phyloP scores from a whole-genome alignment of 177 flowering plant genomes.

The Vitis hybrid region DNA sequence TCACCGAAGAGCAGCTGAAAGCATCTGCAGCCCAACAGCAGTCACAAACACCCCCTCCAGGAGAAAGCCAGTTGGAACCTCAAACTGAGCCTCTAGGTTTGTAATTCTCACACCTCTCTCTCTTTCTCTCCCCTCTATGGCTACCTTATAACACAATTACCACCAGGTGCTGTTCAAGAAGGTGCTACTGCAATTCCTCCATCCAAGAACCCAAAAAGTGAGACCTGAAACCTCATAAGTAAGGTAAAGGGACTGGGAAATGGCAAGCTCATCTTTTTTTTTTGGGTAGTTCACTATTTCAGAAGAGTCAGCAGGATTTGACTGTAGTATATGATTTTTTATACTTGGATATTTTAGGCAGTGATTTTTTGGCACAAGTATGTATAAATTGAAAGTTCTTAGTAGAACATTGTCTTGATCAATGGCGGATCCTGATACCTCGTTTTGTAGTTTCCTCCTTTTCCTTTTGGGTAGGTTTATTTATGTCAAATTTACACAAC shows the following conservation, averaged over 20 bases:
- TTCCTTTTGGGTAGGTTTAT: too few relatives aligned
- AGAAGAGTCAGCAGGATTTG: not conserved
- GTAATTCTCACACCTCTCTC: conserved; percentile 1
- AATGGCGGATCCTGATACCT: too few relatives aligned
- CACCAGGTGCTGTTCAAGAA: conserved; percentile 30
- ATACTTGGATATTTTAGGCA: not conserved
- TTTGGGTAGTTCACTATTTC: not conserved
- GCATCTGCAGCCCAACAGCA: conserved; percentile 45
- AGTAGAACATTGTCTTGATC: too few relatives aligned
- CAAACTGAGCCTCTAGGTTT: conserved; percentile 45
- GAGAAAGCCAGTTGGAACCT: conserved; percentile 26
- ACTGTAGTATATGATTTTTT: not conserved
- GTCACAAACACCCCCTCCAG: conserved; percentile 21
- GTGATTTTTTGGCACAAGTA: not conserved
- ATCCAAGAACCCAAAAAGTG: conserved; percentile 26
- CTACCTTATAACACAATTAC: not conserved
- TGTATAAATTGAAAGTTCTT: not conserved
- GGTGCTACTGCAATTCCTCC: conserved; percentile 23
- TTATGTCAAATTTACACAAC: too few relatives aligned
- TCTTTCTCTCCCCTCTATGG: conserved; percentile 5
- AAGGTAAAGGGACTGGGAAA: not conserved
- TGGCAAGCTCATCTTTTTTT: not conserved
- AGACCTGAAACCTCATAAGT: conserved; percentile 13
- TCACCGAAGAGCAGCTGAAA: conserved; percentile 68
- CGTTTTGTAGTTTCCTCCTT: too few relatives aligned